Evolutionary conservation across 192 early-diverging fungal species (phyloP).

Genomic region (Coemansia sp.): DNA sequence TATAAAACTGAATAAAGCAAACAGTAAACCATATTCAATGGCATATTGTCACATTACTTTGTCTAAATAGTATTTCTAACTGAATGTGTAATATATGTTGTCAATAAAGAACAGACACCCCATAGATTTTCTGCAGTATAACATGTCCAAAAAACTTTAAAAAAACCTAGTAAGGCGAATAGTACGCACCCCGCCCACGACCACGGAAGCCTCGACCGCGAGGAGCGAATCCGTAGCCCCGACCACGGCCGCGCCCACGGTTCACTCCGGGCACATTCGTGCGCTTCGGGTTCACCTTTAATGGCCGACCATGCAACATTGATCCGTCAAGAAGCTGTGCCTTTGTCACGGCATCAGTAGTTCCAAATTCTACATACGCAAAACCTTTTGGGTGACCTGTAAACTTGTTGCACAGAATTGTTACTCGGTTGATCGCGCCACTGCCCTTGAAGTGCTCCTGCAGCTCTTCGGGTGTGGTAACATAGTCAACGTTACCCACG

Average conservation of each 20-base stretch:
- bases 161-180: constrained; percentile 29
- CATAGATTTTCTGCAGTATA: too few species aligned
- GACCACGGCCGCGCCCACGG: constrained; percentile 67
- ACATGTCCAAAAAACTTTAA: background rate
- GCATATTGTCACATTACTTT: too few species aligned
- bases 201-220: constrained; percentile 51
- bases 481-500: constrained; percentile 96
- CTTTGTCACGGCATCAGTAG: constrained; percentile 71
- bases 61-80: too few species aligned
- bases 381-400: constrained; percentile 90
- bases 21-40: too few species aligned
- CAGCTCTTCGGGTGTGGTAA: constrained; percentile 89
- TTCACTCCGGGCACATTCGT: constrained; percentile 91
- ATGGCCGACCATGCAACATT: constrained; percentile 79
- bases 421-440: constrained; percentile 95
- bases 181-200: constrained; percentile 45
- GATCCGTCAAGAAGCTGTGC: constrained; percentile 88
- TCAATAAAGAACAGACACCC: too few species aligned
- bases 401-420: constrained; percentile 91
- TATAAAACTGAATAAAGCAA: too few species aligned
- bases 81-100: too few species aligned
- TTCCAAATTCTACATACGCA: constrained; percentile 96
- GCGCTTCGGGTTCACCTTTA: constrained; percentile 87
- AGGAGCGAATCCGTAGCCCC: constrained; percentile 61
- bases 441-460: constrained; percentile 94